Conservation (phyloP, 495 filamentous ascomycete genomes). For the Delitschia confertaspora region DNA sequence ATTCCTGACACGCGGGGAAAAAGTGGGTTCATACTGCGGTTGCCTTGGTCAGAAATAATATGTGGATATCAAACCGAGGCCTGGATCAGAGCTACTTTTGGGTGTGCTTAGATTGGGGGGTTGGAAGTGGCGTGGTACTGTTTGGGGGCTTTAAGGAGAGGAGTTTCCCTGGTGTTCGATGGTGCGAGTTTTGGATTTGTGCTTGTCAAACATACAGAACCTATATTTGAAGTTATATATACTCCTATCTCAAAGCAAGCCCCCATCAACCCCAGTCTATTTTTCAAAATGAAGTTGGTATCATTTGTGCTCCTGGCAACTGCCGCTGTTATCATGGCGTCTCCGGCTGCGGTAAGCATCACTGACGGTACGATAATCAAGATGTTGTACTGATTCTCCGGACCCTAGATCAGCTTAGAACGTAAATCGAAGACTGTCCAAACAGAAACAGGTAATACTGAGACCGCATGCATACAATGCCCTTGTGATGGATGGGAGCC, state of each 20-base stretch:
- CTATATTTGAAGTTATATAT: neutral
- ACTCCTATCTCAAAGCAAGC: no score
- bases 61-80: no score
- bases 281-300: slow-evolving; percentile 16
- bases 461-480: slow-evolving; percentile 15
- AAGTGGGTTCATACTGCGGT: no score
- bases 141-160: no score
- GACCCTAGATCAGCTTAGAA: slow-evolving; percentile 9
- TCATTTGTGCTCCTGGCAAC: slow-evolving; percentile 3
- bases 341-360: slow-evolving; percentile 15
- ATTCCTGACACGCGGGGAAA: no score
- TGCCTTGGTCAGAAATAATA: no score
- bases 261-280: neutral
- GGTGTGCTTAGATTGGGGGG: no score
- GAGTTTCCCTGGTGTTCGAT: no score
- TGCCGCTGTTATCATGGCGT: slow-evolving; percentile 10
- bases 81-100: no score
- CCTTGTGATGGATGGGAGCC: slow-evolving; percentile 9
- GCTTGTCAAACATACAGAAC: neutral
- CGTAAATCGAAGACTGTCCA: slow-evolving; percentile 6
- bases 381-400: neutral
- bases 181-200: neutral
- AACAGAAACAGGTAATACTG: neutral
- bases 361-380: neutral
- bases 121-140: no score